Evolutionary conservation across 2,329 filamentous ascomycete species (phyloP).

Genomic region (Colletotrichum sp.): DNA sequence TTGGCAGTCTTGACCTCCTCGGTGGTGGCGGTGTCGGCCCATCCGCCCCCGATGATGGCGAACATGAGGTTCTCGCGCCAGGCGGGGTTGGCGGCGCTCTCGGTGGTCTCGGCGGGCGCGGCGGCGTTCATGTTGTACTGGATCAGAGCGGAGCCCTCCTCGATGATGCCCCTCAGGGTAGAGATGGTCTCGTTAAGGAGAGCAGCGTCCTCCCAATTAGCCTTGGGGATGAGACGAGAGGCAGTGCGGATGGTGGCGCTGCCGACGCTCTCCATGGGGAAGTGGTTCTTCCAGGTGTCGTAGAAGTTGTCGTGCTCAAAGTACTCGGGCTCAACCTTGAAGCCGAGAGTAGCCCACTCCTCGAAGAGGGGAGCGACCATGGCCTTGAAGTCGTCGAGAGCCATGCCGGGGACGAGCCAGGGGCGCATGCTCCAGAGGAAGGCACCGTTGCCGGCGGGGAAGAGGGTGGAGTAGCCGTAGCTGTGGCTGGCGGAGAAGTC

Average conservation of each 20-base stretch:
- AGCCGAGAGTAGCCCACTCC: constrained; percentile 30
- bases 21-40: neutral
- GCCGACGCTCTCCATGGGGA: constrained; percentile 39
- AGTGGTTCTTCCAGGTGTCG: constrained; percentile 40
- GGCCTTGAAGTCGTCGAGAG: constrained; percentile 32
- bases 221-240: constrained; percentile 43
- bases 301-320: constrained; percentile 39
- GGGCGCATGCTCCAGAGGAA: constrained; percentile 34
- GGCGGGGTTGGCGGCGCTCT: constrained; percentile 46
- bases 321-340: constrained; percentile 33
- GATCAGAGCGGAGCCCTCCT: constrained; percentile 24
- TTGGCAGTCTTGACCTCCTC: constrained; percentile 23
- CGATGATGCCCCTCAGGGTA: constrained; percentile 26
- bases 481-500: constrained; percentile 28
- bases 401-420: constrained; percentile 39
- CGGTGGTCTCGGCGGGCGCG: constrained; percentile 23
- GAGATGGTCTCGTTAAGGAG: constrained; percentile 29
- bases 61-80: constrained; percentile 47
- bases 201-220: constrained; percentile 32
- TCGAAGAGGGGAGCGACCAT: constrained; percentile 34
- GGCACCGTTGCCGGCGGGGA: constrained; percentile 20
- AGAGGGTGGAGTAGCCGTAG: constrained; percentile 29
- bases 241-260: constrained; percentile 29
- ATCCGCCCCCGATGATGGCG: constrained; percentile 27
- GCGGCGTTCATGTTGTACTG: constrained; percentile 22